Evolutionary conservation across 2,329 filamentous ascomycete species (phyloP).

Genomic region (Bipolaris cookei): DNA sequence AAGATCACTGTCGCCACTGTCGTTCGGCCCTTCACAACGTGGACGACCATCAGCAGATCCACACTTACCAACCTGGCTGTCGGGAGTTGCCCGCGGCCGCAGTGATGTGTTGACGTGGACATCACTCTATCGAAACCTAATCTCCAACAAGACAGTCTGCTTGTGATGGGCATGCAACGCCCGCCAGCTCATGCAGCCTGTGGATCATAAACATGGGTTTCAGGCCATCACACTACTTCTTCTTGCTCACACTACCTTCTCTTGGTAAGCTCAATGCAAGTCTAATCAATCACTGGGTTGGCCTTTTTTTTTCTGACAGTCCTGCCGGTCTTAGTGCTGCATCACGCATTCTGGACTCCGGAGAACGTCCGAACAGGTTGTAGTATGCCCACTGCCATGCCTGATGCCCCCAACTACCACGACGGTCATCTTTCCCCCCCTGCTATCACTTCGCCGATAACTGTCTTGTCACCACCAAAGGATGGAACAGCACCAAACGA

Average conservation of each 20-base stretch:
- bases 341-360: conserved; percentile 1
- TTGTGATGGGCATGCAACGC: conserved; percentile 7
- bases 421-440: neutral
- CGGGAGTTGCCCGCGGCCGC: conserved; percentile 10
- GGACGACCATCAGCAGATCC: conserved; percentile 15
- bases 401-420: conserved; percentile 3
- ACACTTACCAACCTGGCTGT: conserved; percentile 18
- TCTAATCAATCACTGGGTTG: conserved; percentile 9
- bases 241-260: conserved; percentile 12
- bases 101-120: conserved; percentile 17
- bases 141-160: conserved; percentile 10
- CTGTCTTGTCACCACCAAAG: conserved; percentile 4
- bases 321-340: conserved; percentile 7
- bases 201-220: conserved; percentile 17
- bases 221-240: conserved; percentile 8
- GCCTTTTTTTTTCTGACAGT: conserved; percentile 14
- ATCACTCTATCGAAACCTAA: conserved; percentile 17
- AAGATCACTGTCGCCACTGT: conserved; percentile 13
- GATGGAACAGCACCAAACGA: neutral
- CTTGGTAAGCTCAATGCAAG: conserved; percentile 19
- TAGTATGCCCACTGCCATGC: conserved; percentile 2
- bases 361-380: conserved; percentile 5
- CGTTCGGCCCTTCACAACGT: conserved; percentile 15
- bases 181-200: conserved; percentile 17
- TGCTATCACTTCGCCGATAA: conserved; percentile 10